Percentiles rank a stretch among this genome's conserved stretches.
Evolutionary conservation across 2,329 filamentous ascomycete genomes (phyloP).

Genomic region (Pyrenochaeta sp.): DNA sequence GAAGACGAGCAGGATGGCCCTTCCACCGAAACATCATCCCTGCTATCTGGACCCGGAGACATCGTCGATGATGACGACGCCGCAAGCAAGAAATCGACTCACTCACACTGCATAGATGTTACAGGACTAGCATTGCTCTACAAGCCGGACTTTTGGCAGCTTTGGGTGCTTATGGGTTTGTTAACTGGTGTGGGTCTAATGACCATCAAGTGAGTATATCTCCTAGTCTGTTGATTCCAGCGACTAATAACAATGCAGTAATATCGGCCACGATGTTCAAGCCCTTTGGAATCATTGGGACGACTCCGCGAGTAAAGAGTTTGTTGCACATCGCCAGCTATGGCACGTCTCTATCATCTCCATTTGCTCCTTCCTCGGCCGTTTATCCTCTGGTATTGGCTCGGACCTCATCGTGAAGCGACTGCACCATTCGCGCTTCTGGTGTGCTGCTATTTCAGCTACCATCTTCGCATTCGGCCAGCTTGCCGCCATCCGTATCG

Average conservation of each 20-base stretch:
- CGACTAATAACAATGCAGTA: constrained; percentile 63
- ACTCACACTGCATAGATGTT: constrained; percentile 82
- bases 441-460: constrained; percentile 85
- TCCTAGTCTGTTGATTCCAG: not conserved
- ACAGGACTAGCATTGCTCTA: constrained; percentile 79
- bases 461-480: constrained; percentile 82
- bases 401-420: constrained; percentile 89
- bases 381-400: constrained; percentile 77
- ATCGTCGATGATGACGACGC: constrained; percentile 55
- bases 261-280: constrained; percentile 90
- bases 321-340: constrained; percentile 82
- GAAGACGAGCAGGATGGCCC: constrained; percentile 52
- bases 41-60: constrained; percentile 74
- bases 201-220: constrained; percentile 88
- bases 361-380: constrained; percentile 82
- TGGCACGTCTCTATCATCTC: constrained; percentile 96
- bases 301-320: constrained; percentile 72
- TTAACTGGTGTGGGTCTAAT: constrained; percentile 93
- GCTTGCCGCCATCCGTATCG: constrained; percentile 75
- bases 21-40: constrained; percentile 79
- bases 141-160: constrained; percentile 85
- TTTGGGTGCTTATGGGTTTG: constrained; percentile 88
- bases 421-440: constrained; percentile 81
- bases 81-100: constrained; percentile 72
- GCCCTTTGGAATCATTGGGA: constrained; percentile 91